Conservation (phyloP, 1,139 yeast genomes). For the Hyphopichia pseudoburtonii region DNA sequence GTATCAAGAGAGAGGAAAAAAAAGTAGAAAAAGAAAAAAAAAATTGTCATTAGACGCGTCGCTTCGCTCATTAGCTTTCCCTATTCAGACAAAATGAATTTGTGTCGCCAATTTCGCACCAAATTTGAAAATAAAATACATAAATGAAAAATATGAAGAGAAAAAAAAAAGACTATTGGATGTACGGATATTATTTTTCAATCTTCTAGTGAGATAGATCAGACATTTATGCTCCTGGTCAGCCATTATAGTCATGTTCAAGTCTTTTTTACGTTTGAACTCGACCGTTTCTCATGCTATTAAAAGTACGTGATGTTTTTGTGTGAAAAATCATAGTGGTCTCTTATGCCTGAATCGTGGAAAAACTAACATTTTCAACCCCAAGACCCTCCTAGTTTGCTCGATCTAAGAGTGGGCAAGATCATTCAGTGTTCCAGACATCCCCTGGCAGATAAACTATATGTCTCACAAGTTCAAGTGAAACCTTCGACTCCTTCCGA, state of each 20-base stretch:
- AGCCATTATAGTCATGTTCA: too few species aligned
- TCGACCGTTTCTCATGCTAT: neutral
- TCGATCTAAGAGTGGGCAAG: slow-evolving; percentile 44
- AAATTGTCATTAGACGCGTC: slow-evolving; percentile 14
- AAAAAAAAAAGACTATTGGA: too few species aligned
- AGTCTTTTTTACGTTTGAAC: neutral
- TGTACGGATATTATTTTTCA: too few species aligned
- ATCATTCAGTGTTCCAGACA: slow-evolving; percentile 44
- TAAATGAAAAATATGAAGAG: neutral
- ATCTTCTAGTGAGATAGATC: too few species aligned
- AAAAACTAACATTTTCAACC: neutral
- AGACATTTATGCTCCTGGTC: too few species aligned
- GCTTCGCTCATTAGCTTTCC: slow-evolving; percentile 22
- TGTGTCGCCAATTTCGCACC: neutral
- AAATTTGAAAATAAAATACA: neutral
- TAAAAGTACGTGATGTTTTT: neutral
- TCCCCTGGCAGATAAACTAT: slow-evolving; percentile 53
- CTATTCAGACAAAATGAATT: slow-evolving; percentile 18
- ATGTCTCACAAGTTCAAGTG: slow-evolving; percentile 48
- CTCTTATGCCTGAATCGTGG: too few species aligned
- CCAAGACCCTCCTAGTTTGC: slow-evolving; percentile 20
- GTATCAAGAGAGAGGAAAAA: neutral
- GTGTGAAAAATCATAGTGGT: neutral
- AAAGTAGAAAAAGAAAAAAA: neutral
- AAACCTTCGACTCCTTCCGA: slow-evolving; percentile 3